Conservation (phyloP, 805 yeast genomes). For the Grigorovia humatica region DNA sequence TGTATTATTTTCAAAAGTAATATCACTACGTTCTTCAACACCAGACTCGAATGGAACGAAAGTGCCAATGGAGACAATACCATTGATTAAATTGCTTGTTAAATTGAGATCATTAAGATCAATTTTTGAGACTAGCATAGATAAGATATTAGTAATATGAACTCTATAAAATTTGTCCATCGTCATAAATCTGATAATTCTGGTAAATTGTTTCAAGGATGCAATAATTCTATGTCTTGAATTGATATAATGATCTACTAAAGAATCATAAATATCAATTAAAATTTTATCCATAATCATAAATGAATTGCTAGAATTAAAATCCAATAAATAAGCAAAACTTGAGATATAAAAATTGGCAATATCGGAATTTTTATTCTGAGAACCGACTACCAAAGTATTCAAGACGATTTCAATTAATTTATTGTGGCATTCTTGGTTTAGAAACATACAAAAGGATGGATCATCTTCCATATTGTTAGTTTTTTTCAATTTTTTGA, state of each 20-base stretch:
- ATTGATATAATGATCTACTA: slow-evolving; percentile 50
- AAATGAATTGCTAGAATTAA: slow-evolving; percentile 39
- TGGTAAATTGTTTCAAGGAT: slow-evolving; percentile 58
- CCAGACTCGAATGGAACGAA: slow-evolving; percentile 65
- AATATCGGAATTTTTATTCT: slow-evolving; percentile 55
- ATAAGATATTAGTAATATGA: slow-evolving; percentile 66
- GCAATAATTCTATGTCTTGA: slow-evolving; percentile 74
- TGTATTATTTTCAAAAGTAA: slow-evolving; percentile 33
- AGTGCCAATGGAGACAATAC: slow-evolving; percentile 60
- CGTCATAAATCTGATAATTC: slow-evolving; percentile 58
- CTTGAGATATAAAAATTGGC: slow-evolving; percentile 50
- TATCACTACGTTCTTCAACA: slow-evolving; percentile 30
- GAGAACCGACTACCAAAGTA: slow-evolving; percentile 56
- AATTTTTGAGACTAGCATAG: slow-evolving; percentile 65
- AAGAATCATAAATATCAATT: slow-evolving; percentile 68
- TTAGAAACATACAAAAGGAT: slow-evolving; percentile 15
- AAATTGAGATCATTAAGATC: slow-evolving; percentile 84
- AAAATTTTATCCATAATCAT: slow-evolving; percentile 43
- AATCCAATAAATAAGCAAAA: slow-evolving; percentile 52
- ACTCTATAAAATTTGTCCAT: slow-evolving; percentile 53
- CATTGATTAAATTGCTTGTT: slow-evolving; percentile 58
- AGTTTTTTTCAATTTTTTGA: background rate
- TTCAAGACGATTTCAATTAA: slow-evolving; percentile 37
- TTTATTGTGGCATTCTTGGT: slow-evolving; percentile 25
- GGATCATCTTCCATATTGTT: slow-evolving; percentile 5